Base-by-base conservation (phyloP, 1,284 basidiomycete genomes). In the Marasmius sp. region DNA sequence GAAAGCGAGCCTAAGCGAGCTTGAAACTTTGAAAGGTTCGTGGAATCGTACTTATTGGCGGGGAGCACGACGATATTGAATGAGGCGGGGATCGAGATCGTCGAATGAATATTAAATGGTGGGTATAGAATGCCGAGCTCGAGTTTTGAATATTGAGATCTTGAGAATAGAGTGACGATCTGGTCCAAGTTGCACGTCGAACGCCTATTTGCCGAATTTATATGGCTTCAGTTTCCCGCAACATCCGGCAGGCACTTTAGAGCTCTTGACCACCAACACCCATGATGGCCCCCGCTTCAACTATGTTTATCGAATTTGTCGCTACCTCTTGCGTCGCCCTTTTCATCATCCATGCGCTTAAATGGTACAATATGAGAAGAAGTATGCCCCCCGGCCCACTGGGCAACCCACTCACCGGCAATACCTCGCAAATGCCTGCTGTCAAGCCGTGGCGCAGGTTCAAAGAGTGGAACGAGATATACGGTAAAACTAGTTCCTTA, bases 361-460 rank as follows among this genome's bases (percentile, higher is more conserved):
- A 43, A 64, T 74, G 75, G 74, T 59, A 66, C 49, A 67, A 64
- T 34, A 58, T 69, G 18, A 68, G 72, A 8, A 68, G 66, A 58
- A 67, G 68, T 10, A 79, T 81, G 78, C 81, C 80, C 49, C 80
- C 80, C 1, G 81, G 81, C 0, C 80, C 80, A 38, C 64, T 71
- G 7, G 78, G 79, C 10, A 63, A 80, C 16, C 80, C 79, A 0
- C 77, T 77, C 58, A 75, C 82, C 34, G 82, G 82, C 0, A 85
- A 83, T 65, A 72, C 74, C 48, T 74, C 81, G 61, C 80, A 85
- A 60, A 73, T 83, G 12, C 81, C 82, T 10, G 65, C 70, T 6
- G 64, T 74, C 27, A 82, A 83, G 66, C 82, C 81, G 0, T 85
- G 83, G 83, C 67, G 74, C 34, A 79, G 77, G 68, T 85, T 84